Evolutionary conservation across 2,329 filamentous ascomycete species (phyloP), one percentile per base, ranked within the genome.

Genomic region (Colletotrichum navitas): DNA sequence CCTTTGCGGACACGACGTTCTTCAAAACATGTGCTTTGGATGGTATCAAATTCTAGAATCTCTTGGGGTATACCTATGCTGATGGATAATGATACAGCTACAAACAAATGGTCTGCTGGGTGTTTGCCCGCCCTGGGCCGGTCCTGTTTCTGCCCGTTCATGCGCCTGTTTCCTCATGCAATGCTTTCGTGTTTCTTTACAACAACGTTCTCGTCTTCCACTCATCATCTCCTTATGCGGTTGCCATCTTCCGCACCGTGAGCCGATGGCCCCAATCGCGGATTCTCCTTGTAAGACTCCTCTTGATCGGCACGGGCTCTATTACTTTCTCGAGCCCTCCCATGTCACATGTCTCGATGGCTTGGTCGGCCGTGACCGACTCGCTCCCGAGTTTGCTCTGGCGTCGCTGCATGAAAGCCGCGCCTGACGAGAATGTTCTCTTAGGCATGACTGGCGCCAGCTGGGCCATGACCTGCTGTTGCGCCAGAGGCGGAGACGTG

Each of bases 331-430:
- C 66, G 14, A 54, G 29, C 5, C 41, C 65, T 6, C 62, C 71
- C 59, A 71, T 39, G 24, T 64, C 64, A 24, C 73, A 71, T 0
- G 59, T n/a, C 58, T 64, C 56, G 4, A n/a, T 24, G 21, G 63
- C 43, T 5, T 52, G 55, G 43, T 63, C 58, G 24, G 62, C 36
- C 3, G 66, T 72, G n/a, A 67, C 52, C n/a, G 54, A 32, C 36
- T 74, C 72, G 32, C 47, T 56, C 14, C 65, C 73, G 3, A 73
- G 63, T 52, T 68, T 68, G n/a, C 67, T 66, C 54, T 72, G 71
- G 8, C 76, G 72, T 14, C 73, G 68, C 24, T 73, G 73, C 74
- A 77, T 76, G 52, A 76, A 77, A 4, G 75, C 76, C 1, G 76
- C 76, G 2, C 76, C 76, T 10, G 75, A 76, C 2, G 76, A 77